These are phyloP conservation scores for Populus deltoides DNA, from an alignment of 345 rosid genomes.

Conservation along the genomic window DNA sequence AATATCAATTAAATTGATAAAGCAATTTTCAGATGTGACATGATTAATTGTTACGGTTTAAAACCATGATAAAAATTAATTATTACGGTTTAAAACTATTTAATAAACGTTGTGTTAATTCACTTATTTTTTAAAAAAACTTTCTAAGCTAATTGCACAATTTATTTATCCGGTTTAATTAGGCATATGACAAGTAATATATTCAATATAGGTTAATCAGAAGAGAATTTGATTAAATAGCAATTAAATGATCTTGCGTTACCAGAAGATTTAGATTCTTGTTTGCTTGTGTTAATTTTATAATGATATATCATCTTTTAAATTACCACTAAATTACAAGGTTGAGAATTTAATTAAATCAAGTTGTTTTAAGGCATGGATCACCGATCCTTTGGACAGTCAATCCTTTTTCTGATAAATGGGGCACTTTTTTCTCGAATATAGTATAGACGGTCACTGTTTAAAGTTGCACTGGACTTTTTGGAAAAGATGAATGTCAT, in stretches of 20 bases:
- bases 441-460: background rate
- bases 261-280: conserved; percentile 6
- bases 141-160: too few relatives aligned
- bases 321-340: background rate
- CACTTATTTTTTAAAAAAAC: too few relatives aligned
- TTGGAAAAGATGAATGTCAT: conserved; percentile 1
- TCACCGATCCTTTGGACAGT: background rate
- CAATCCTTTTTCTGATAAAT: background rate
- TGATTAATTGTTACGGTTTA: too few relatives aligned
- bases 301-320: too few relatives aligned
- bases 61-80: too few relatives aligned
- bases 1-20: too few relatives aligned
- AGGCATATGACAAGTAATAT: background rate
- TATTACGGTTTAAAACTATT: too few relatives aligned
- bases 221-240: conserved; percentile 15
- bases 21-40: too few relatives aligned
- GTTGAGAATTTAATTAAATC: background rate
- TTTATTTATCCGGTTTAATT: conserved; percentile 2
- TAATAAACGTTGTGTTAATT: too few relatives aligned
- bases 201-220: conserved; percentile 6
- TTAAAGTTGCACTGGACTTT: background rate
- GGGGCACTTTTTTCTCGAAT: too few relatives aligned
- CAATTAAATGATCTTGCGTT: background rate
- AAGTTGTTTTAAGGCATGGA: background rate
- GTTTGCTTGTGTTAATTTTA: background rate